Percentiles rank a stretch among this genome's conserved stretches.
These are phyloP conservation scores for Yamadazyma akitaensis DNA, from an alignment of 805 yeast genomes.

Conservation along the genomic window DNA sequence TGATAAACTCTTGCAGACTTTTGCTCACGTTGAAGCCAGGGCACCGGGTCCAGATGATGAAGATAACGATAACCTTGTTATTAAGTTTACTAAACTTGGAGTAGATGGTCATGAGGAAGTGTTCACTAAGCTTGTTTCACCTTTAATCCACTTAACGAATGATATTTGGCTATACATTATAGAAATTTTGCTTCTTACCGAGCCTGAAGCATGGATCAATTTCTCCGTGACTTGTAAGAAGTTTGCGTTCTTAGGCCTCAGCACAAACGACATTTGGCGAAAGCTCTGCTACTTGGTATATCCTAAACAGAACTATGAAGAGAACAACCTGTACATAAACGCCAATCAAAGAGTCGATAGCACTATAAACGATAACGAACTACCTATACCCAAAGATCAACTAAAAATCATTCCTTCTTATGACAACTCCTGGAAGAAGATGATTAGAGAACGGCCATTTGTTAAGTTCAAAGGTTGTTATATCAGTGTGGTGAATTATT, in stretches of 20 bases:
- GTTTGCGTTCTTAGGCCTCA: slow-evolving; percentile 56
- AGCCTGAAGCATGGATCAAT: slow-evolving; percentile 65
- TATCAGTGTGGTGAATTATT: slow-evolving; percentile 79
- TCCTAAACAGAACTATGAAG: slow-evolving; percentile 52
- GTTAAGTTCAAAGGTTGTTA: slow-evolving; percentile 80
- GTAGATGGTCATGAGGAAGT: slow-evolving; percentile 18
- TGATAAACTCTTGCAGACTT: slow-evolving; percentile 35
- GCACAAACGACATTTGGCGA: slow-evolving; percentile 48
- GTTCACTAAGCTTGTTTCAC: slow-evolving; percentile 30
- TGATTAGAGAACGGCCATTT: slow-evolving; percentile 68
- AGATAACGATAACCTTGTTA: slow-evolving; percentile 18
- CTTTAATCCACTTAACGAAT: slow-evolving; percentile 42
- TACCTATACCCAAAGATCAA: slow-evolving; percentile 35
- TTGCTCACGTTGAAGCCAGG: slow-evolving; percentile 25
- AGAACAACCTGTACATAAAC: slow-evolving; percentile 37
- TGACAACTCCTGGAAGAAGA: slow-evolving; percentile 38
- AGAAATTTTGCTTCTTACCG: slow-evolving; percentile 40
- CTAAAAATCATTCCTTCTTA: slow-evolving; percentile 28
- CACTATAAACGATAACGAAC: slow-evolving; percentile 11
- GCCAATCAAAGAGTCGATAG: neutral
- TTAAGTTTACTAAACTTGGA: slow-evolving; percentile 26
- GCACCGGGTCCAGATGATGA: slow-evolving; percentile 24
- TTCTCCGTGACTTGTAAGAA: slow-evolving; percentile 58
- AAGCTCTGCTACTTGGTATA: slow-evolving; percentile 49
- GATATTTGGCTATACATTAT: slow-evolving; percentile 56